Evolutionary conservation across 371 early-diverging fungal genomes (phyloP).

Genomic region (Rhizomucor miehei): DNA sequence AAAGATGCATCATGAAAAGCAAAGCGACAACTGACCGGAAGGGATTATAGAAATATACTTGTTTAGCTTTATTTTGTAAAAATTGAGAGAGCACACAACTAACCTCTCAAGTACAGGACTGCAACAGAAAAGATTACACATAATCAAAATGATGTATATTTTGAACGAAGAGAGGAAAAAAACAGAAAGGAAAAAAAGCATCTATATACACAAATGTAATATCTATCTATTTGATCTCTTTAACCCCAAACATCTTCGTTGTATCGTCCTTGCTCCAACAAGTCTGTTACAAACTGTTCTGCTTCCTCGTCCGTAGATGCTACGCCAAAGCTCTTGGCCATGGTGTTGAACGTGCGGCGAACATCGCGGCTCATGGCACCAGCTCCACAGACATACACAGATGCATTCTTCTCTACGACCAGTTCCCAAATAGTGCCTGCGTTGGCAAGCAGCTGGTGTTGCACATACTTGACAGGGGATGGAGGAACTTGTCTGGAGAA

Average conservation of each 20-base stretch:
- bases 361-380: slow-evolving; percentile 49
- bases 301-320: slow-evolving; percentile 31
- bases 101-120: too few species aligned
- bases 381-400: slow-evolving; percentile 42
- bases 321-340: slow-evolving; percentile 36
- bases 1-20: too few species aligned
- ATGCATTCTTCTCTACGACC: slow-evolving; percentile 14
- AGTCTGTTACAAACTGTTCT: slow-evolving; percentile 17
- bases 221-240: too few species aligned
- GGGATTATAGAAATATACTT: too few species aligned
- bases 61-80: too few species aligned
- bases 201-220: too few species aligned
- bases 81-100: too few species aligned
- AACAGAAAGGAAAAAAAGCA: too few species aligned
- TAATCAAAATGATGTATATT: too few species aligned
- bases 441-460: slow-evolving; percentile 40
- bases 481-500: slow-evolving; percentile 54
- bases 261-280: slow-evolving; percentile 34
- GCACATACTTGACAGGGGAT: slow-evolving; percentile 38
- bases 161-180: too few species aligned
- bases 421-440: slow-evolving; percentile 33
- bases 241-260: slow-evolving; percentile 57
- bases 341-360: slow-evolving; percentile 30
- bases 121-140: too few species aligned
- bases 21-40: too few species aligned